These are phyloP conservation scores for Leishmania tarentolae DNA, from an alignment of 208 protist genomes.

Conservation along the genomic window DNA sequence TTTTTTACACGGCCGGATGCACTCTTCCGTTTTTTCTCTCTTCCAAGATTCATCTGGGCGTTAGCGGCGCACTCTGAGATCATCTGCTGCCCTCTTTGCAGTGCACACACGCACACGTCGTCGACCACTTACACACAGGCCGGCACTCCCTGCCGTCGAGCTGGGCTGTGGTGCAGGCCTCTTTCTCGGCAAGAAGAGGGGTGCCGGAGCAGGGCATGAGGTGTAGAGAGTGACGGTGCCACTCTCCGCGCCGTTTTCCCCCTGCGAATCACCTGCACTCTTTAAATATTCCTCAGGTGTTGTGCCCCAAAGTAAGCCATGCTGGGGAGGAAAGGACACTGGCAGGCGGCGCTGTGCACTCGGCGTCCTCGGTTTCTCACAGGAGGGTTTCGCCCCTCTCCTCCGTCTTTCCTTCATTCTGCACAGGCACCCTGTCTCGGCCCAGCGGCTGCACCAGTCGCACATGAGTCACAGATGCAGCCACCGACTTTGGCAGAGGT, in stretches of 20 bases:
- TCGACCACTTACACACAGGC: neutral
- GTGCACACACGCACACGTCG: neutral
- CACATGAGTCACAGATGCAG: neutral
- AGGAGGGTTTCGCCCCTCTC: neutral
- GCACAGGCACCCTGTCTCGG: neutral
- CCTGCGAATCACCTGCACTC: neutral
- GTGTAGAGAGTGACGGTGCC: neutral
- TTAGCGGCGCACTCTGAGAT: neutral
- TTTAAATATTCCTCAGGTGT: neutral
- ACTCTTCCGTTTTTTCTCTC: neutral
- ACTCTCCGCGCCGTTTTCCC: neutral
- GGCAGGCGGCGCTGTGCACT: slow-evolving; percentile 2
- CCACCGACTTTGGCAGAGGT: neutral
- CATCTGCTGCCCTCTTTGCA: neutral
- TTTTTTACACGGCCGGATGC: neutral
- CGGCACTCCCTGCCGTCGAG: neutral
- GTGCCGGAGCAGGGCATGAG: neutral
- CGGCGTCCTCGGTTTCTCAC: neutral
- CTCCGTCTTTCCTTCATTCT: neutral
- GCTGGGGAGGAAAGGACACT: neutral
- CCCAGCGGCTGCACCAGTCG: neutral
- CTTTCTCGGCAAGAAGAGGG: neutral
- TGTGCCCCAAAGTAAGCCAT: neutral
- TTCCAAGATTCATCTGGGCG: neutral
- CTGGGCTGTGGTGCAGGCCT: neutral